Conservation (phyloP, 139 green algal genomes). For the Micractinium sp. region DNA sequence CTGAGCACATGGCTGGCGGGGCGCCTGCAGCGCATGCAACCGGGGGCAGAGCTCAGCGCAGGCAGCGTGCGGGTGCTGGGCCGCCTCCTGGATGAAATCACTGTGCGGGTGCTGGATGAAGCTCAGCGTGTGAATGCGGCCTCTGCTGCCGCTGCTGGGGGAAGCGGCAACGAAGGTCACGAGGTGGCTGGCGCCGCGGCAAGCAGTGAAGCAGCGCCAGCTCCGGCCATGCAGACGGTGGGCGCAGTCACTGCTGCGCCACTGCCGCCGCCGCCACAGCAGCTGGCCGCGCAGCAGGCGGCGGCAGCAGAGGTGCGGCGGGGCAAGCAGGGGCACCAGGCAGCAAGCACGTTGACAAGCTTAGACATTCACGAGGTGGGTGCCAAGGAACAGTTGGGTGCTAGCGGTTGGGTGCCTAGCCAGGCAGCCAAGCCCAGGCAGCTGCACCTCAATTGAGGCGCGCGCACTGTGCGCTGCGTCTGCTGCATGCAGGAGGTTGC, state of each 20-base stretch:
- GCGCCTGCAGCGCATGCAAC: constrained; percentile 34
- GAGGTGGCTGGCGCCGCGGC: background rate
- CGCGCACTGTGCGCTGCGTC: background rate
- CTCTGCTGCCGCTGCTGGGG: background rate
- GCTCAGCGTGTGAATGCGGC: constrained; percentile 25
- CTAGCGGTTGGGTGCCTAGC: background rate
- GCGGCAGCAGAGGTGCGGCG: background rate
- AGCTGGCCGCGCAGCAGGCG: background rate
- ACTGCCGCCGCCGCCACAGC: no score
- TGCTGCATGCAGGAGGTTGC: no score
- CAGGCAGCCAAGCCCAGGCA: no score
- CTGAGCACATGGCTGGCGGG: constrained; percentile 17
- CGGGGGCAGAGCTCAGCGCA: constrained; percentile 23
- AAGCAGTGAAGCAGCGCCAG: background rate
- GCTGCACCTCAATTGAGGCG: no score
- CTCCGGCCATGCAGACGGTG: background rate
- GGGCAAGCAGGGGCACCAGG: background rate
- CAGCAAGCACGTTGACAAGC: constrained; percentile 28
- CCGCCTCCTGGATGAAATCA: constrained; percentile 34
- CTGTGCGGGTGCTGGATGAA: constrained; percentile 34
- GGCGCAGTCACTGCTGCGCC: background rate
- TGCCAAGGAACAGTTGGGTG: background rate
- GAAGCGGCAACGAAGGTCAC: no score
- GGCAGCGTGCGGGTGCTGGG: constrained; percentile 28
- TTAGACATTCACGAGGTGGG: constrained; percentile 47